Evolutionary conservation across 2,329 filamentous ascomycete genomes (phyloP), one percentile per base, ranked within the genome.

Genomic region (Aspergillus sp.): DNA sequence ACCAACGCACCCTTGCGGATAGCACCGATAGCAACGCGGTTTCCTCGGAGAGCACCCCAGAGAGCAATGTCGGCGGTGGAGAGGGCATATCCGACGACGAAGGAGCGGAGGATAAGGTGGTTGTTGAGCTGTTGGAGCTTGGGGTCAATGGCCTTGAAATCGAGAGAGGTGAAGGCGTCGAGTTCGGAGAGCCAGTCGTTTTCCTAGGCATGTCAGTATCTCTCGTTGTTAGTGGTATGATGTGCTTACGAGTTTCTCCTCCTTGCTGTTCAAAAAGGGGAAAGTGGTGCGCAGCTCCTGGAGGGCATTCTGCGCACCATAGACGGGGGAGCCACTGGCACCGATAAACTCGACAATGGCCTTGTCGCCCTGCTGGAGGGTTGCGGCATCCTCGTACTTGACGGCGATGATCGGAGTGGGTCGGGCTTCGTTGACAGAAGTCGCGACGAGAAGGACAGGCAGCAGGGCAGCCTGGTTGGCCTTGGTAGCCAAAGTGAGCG

Each of bases 91-190:
- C 93, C 93, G 55, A 91, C 87, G 68, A 97, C 84, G 79, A 95
- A 95, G 15, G 91, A 92, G 71, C 94, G 89, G 34, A 97, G 87
- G 4, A 89, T 92, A 63, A 98, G 85, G 81, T 96, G 91, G 76
- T 91, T 91, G 77, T 97, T 92, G 64, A 97, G 87, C 68, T 91
- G 88, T 70, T 85, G 83, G 59, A 96, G 85, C 62, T 88, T 84
- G 28, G 87, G 85, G 74, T 95, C 91, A 67, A 93, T 88, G 61
- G 89, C 83, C 80, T 95, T 96, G 81, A 96, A 95, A 78, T 97
- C 92, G 57, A 85, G 79, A 45, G 83, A 77, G 64, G 82, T 80
- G 59, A 87, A 77, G 19, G 79, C 77, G 51, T 82, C 77, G 41
- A 85, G 77, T 61, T 85, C 83, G 45, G 79, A 77, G 64, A 87